Conservation (phyloP, 2,329 filamentous ascomycete species). For the Plenodomus biglobosus region DNA sequence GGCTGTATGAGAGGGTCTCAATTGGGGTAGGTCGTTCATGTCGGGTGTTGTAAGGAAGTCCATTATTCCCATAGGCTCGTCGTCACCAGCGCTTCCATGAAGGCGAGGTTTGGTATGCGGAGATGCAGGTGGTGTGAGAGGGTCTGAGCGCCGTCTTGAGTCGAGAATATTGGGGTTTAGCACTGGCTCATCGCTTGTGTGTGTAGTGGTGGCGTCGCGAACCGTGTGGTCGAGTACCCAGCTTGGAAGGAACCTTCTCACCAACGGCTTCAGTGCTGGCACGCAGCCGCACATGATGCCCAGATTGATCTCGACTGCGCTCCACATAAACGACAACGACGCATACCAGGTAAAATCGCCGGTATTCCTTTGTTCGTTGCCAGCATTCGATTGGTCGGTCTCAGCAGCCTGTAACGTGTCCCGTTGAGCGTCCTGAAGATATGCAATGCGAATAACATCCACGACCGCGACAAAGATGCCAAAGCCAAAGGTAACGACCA, state of each 20-base stretch:
- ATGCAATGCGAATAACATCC: slow-evolving; percentile 87
- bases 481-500: slow-evolving; percentile 82
- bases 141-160: slow-evolving; percentile 23
- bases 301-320: slow-evolving; percentile 84
- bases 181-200: slow-evolving; percentile 33
- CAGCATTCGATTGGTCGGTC: slow-evolving; percentile 22
- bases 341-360: slow-evolving; percentile 69
- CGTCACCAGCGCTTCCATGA: slow-evolving; percentile 22
- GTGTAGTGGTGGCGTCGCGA: slow-evolving; percentile 30
- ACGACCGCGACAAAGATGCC: slow-evolving; percentile 86
- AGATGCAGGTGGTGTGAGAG: slow-evolving; percentile 24
- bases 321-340: slow-evolving; percentile 89
- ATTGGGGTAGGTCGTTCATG: slow-evolving; percentile 37
- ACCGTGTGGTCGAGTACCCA: slow-evolving; percentile 55
- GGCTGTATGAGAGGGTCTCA: slow-evolving; percentile 43
- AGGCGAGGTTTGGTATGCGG: slow-evolving; percentile 29
- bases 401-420: slow-evolving; percentile 50
- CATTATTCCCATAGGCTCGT: slow-evolving; percentile 51
- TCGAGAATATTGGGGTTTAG: slow-evolving; percentile 28
- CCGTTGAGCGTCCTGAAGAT: slow-evolving; percentile 72
- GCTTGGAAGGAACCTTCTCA: slow-evolving; percentile 62
- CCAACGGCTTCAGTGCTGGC: slow-evolving; percentile 86
- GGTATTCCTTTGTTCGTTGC: slow-evolving; percentile 42
- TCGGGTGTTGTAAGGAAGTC: slow-evolving; percentile 58
- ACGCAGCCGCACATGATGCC: slow-evolving; percentile 90